Conservation (phyloP, 1,139 yeast species). For the Debaryomyces robertsiae region DNA sequence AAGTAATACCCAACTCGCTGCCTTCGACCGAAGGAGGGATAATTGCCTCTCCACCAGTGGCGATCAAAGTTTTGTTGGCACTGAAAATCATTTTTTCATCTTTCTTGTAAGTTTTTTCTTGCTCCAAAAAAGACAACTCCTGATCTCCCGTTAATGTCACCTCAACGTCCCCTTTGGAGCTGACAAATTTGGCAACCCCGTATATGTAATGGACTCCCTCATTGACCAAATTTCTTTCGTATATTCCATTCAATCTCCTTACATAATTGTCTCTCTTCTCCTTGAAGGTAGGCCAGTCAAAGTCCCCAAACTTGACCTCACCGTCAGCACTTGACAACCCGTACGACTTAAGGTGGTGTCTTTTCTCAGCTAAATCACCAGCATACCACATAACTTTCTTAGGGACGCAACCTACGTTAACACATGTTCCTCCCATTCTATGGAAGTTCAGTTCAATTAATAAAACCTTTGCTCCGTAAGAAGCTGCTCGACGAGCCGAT, state of each 20-base stretch:
- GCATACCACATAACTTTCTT: conserved; percentile 99
- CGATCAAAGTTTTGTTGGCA: conserved; percentile 82
- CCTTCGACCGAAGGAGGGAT: conserved; percentile 76
- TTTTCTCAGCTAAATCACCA: conserved; percentile 78
- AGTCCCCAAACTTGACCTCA: conserved; percentile 54
- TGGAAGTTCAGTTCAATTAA: conserved; percentile 71
- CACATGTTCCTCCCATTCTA: conserved; percentile 95
- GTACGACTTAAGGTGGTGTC: conserved; percentile 75
- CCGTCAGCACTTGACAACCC: conserved; percentile 67
- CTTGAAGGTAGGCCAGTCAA: conserved; percentile 82
- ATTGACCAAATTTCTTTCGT: conserved; percentile 79
- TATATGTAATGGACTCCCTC: conserved; percentile 87
- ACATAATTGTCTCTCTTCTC: conserved; percentile 90
- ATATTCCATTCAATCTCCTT: conserved; percentile 84
- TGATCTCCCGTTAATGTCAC: conserved; percentile 57
- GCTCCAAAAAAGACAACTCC: conserved; percentile 37
- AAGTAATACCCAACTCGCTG: conserved; percentile 78
- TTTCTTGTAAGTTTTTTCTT: conserved; percentile 32
- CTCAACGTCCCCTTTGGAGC: conserved; percentile 70
- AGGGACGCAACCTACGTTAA: conserved; percentile 98
- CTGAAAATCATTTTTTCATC: conserved; percentile 63
- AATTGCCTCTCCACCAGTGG: conserved; percentile 90
- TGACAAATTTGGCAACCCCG: conserved; percentile 82
- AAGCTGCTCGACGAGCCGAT: conserved; percentile 94
- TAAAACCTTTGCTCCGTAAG: conserved; percentile 86